A percentile compares a stretch with the other conserved stretches of the same genome.
phyloP scores from a whole-genome alignment of 345 rosid genomes.

The Theobroma cacao region DNA sequence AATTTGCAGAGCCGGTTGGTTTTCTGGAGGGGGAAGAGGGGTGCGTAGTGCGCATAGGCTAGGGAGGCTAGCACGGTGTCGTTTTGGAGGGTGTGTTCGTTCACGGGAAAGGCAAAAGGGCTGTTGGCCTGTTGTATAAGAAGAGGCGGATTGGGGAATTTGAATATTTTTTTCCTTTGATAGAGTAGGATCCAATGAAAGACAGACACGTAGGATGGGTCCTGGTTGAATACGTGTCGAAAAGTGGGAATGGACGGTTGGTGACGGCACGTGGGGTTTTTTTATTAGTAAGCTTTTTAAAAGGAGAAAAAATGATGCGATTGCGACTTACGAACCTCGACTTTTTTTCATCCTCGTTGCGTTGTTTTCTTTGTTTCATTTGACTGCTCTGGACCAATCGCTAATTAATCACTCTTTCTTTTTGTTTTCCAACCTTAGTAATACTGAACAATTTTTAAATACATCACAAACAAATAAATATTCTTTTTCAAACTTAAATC shows the following conservation, averaged over 20 bases:
- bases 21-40: not conserved
- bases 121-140: not conserved
- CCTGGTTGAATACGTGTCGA: conserved; percentile 11
- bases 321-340: conserved; percentile 1
- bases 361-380: not conserved
- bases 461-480: too few species aligned
- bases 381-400: too few species aligned
- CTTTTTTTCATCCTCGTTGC: not conserved
- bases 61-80: not conserved
- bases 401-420: too few species aligned
- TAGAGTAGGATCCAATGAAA: not conserved
- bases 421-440: too few species aligned
- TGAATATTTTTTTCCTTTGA: not conserved
- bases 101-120: conserved; percentile 10
- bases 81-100: not conserved
- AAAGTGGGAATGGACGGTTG: not conserved
- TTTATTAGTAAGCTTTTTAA: not conserved
- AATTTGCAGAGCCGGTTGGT: not conserved
- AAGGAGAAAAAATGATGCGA: not conserved
- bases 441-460: too few species aligned
- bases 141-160: not conserved
- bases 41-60: conserved; percentile 2
- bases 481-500: too few species aligned
- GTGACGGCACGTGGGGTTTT: conserved; percentile 15
- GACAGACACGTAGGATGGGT: conserved; percentile 5